Evolutionary conservation across 257 asterid genomes (phyloP), one percentile per base, ranked within the genome.

Genomic region (Solanum pennellii): DNA sequence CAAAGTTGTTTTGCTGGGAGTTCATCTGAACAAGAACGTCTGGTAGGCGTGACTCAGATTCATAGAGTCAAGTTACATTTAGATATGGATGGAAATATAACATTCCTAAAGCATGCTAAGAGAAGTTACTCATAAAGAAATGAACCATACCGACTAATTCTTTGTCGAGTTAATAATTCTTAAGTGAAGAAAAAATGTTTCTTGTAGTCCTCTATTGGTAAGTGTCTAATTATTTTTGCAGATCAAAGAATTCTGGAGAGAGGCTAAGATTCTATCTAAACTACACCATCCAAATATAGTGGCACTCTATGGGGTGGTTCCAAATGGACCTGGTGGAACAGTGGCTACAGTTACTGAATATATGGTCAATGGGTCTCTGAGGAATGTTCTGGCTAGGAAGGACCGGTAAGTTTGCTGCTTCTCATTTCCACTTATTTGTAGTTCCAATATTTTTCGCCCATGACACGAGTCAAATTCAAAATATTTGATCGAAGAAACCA

Each of bases 221-320:
- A 52, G 83, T 56, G 12, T 49, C 29, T 87, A 69, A 29, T 65
- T 86, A 27, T 39, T 35, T 87, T 49, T 86, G 39, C 90, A 95
- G 98, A 93, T 93, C 44, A 93, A 94, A 88, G 98, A 95, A 83
- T 94, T 95, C 89, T 95, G 98, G 98, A 94, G 97, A 92, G 98
- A 95, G 94, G 98, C 98, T 85, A 90, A 93, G 88, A 94, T 95
- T 86, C 95, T 95, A 65, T 95, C 98, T 5, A 88, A 90, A 79
- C 98, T 95, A 84, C 98, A 94, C 92, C 98, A 95, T 90, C 98
- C 98, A 45, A 94, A 95, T 91, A 91, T 95, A 66, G 97, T 95
- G 86, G 98, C 98, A 56, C 93, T 96, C 86, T 96, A 96, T 33
- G 98, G 98, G 71, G 98, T 96, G 60, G 98, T 94, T 89, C 98